Percentiles rank a stretch among this genome's conserved stretches.
These are phyloP conservation scores for Penicillium thymicola DNA, from an alignment of 2,329 filamentous ascomycete species.

Conservation along the genomic window DNA sequence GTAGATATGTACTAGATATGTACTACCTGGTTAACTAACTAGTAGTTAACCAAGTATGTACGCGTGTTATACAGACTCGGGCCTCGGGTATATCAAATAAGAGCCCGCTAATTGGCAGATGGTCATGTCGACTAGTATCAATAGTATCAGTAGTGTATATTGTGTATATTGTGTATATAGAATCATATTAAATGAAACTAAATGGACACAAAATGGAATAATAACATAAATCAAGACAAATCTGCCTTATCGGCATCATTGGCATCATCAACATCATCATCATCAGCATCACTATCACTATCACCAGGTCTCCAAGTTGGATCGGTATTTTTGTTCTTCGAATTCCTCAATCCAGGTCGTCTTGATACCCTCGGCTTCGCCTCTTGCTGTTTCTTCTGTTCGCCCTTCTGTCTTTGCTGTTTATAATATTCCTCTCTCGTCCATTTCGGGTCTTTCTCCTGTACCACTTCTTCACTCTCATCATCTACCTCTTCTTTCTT, in stretches of 20 bases:
- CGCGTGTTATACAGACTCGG: constrained; percentile 1
- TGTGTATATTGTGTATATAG: neutral
- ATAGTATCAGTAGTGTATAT: neutral
- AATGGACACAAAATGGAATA: neutral
- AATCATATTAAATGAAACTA: neutral
- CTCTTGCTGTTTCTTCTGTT: neutral
- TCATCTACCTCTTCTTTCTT: no score
- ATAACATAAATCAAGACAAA: neutral
- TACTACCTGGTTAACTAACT: neutral
- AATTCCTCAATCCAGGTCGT: neutral
- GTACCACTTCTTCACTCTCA: neutral
- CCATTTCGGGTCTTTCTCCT: neutral
- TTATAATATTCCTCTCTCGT: neutral
- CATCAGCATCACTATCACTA: neutral
- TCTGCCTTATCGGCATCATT: neutral
- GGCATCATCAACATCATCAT: neutral
- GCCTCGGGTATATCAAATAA: constrained; percentile 13
- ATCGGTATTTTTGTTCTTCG: neutral
- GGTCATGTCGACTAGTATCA: constrained; percentile 4
- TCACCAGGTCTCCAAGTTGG: constrained; percentile 1
- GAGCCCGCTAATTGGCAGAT: constrained; percentile 10
- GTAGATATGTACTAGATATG: neutral
- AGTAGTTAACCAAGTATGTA: neutral
- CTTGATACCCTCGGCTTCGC: neutral
- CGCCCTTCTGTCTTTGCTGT: neutral